Evolutionary conservation across 1,139 yeast genomes (phyloP).

Genomic region (Saccharomyces hybrid): DNA sequence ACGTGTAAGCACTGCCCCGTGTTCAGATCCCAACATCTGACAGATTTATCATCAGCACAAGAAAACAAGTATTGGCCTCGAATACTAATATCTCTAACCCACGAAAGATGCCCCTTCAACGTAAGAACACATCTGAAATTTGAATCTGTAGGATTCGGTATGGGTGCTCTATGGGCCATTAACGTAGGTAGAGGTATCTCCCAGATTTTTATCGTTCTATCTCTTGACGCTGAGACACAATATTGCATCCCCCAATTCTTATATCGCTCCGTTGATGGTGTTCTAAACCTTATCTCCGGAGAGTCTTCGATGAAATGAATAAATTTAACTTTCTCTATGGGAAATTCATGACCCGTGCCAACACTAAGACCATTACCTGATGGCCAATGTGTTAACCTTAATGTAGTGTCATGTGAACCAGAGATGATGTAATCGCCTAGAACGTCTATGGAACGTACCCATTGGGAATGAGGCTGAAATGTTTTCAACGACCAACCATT

Average conservation of each 20-base stretch:
- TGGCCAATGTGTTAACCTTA: slow-evolving; percentile 54
- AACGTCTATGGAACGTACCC: slow-evolving; percentile 69
- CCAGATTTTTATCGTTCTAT: slow-evolving; percentile 72
- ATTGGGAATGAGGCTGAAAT: slow-evolving; percentile 75
- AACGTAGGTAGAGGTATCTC: slow-evolving; percentile 54
- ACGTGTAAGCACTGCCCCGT: slow-evolving; percentile 46
- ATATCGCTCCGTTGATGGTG: slow-evolving; percentile 18
- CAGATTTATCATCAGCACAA: slow-evolving; percentile 71
- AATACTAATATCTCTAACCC: slow-evolving; percentile 53
- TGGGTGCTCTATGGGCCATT: slow-evolving; percentile 48
- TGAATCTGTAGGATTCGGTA: slow-evolving; percentile 46
- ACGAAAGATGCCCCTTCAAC: slow-evolving; percentile 70
- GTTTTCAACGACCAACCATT: slow-evolving; percentile 63
- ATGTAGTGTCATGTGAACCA: slow-evolving; percentile 76
- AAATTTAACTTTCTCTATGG: slow-evolving; percentile 65
- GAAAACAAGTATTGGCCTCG: slow-evolving; percentile 61
- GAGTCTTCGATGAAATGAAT: slow-evolving; percentile 41
- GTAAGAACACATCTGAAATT: slow-evolving; percentile 52
- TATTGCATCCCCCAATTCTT: slow-evolving; percentile 49
- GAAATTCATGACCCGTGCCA: slow-evolving; percentile 75
- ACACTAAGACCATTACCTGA: slow-evolving; percentile 64
- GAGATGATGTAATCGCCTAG: slow-evolving; percentile 52
- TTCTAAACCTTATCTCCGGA: neutral
- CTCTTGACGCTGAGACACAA: slow-evolving; percentile 77
- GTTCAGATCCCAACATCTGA: slow-evolving; percentile 73